Conservation (phyloP, 108 stramenopile genomes). For the Schizochytrium sp. region DNA sequence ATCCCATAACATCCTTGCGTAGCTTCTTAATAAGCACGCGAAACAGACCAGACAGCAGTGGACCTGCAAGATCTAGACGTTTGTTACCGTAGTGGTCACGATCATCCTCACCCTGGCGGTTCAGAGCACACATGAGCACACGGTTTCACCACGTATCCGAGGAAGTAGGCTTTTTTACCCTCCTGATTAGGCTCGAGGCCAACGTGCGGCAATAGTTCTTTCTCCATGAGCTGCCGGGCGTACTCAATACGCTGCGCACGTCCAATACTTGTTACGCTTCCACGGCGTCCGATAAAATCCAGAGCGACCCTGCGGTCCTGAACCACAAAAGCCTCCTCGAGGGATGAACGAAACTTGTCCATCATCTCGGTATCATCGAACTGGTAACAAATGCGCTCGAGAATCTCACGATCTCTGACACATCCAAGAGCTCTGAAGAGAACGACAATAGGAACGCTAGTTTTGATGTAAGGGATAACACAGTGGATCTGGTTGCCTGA, state of each 20-base stretch:
- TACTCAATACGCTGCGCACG: slow-evolving; percentile 78
- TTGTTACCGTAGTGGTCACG: slow-evolving; percentile 99
- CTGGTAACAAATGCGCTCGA: slow-evolving; percentile 54
- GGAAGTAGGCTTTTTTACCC: slow-evolving; percentile 89
- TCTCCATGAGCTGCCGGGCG: slow-evolving; percentile 92
- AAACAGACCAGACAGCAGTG: slow-evolving; percentile 92
- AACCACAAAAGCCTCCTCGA: slow-evolving; percentile 49
- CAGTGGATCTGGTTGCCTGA: slow-evolving; percentile 97
- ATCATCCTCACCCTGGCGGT: slow-evolving; percentile 89
- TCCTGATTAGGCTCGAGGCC: slow-evolving; percentile 91
- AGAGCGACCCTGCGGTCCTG: slow-evolving; percentile 23
- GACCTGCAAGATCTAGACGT: slow-evolving; percentile 95
- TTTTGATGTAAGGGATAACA: slow-evolving; percentile 91
- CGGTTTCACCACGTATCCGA: slow-evolving; percentile 94
- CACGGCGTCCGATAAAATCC: slow-evolving; percentile 12
- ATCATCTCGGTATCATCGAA: slow-evolving; percentile 83
- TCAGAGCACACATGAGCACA: slow-evolving; percentile 88
- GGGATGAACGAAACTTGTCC: slow-evolving; percentile 62
- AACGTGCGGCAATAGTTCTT: slow-evolving; percentile 94
- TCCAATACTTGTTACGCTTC: not conserved
- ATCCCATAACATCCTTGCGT: slow-evolving; percentile 91
- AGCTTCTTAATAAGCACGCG: slow-evolving; percentile 98
- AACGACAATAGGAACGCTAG: slow-evolving; percentile 95
- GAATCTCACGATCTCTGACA: slow-evolving; percentile 75
- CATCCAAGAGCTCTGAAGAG: slow-evolving; percentile 97